Conservation (phyloP, 2,329 filamentous ascomycete genomes). For the Fusarium solani-melongenae region DNA sequence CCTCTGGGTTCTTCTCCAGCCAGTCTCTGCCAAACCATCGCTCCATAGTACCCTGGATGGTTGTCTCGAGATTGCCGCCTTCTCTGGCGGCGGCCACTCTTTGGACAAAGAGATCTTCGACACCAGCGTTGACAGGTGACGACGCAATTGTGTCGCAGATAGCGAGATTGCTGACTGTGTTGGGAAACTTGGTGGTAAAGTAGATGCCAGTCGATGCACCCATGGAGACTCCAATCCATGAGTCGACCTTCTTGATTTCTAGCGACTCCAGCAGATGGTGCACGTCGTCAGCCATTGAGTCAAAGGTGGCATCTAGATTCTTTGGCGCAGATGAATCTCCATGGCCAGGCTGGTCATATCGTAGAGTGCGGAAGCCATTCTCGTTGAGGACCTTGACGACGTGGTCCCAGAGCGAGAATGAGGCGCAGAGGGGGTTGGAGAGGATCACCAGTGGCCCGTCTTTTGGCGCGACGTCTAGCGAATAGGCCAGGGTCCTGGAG, state of each 20-base stretch:
- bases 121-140: slow-evolving; percentile 51
- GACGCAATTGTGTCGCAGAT: slow-evolving; percentile 54
- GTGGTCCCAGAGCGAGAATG: slow-evolving; percentile 53
- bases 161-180: slow-evolving; percentile 51
- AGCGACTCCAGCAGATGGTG: slow-evolving; percentile 48
- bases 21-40: slow-evolving; percentile 56
- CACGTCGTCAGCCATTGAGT: slow-evolving; percentile 53
- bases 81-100: slow-evolving; percentile 50
- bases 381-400: slow-evolving; percentile 49
- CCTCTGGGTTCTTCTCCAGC: slow-evolving; percentile 49
- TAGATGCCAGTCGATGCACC: slow-evolving; percentile 54
- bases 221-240: slow-evolving; percentile 60
- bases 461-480: slow-evolving; percentile 39
- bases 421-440: slow-evolving; percentile 53
- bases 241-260: slow-evolving; percentile 46
- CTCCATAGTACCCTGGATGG: slow-evolving; percentile 49
- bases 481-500: slow-evolving; percentile 45
- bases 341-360: slow-evolving; percentile 58
- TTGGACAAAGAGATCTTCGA: slow-evolving; percentile 50
- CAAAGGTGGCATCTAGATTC: slow-evolving; percentile 52
- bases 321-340: slow-evolving; percentile 51
- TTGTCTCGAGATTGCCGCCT: slow-evolving; percentile 46
- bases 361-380: slow-evolving; percentile 53
- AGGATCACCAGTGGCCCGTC: slow-evolving; percentile 50
- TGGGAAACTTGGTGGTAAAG: slow-evolving; percentile 53